Evolutionary conservation across 257 asterid species (phyloP).

Genomic region (Ehretia macrophylla): DNA sequence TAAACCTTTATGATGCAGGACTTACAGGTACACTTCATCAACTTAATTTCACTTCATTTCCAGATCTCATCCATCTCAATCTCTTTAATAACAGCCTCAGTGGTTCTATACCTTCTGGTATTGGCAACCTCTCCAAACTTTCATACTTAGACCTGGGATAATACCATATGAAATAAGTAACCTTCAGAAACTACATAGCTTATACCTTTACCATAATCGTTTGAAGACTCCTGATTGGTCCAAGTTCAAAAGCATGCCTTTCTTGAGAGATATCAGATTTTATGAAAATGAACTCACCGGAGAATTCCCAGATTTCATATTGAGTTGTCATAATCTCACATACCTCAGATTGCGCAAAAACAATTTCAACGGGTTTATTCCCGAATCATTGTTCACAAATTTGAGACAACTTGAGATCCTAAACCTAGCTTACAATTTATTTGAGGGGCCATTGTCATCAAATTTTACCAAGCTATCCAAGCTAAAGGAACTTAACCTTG

Average conservation of each 20-base stretch:
- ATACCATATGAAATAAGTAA: too few relatives aligned
- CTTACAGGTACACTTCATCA: too few relatives aligned
- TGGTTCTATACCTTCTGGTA: too few relatives aligned
- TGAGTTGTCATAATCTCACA: slow-evolving; percentile 47
- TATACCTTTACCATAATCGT: too few relatives aligned
- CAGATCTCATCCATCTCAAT: too few relatives aligned
- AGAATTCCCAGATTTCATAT: slow-evolving; percentile 58
- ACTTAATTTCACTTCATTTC: too few relatives aligned
- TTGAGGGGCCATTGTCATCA: slow-evolving; percentile 46
- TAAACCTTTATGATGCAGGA: too few relatives aligned
- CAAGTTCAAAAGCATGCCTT: slow-evolving; percentile 49
- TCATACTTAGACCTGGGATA: too few relatives aligned
- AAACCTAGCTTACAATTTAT: slow-evolving; percentile 37
- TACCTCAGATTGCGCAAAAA: slow-evolving; percentile 58
- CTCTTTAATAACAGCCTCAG: too few relatives aligned
- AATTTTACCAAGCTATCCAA: slow-evolving; percentile 42
- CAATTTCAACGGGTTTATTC: slow-evolving; percentile 51
- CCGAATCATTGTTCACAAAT: slow-evolving; percentile 45
- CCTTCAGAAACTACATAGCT: too few relatives aligned
- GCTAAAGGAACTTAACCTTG: slow-evolving; percentile 38
- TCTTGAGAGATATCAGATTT: slow-evolving; percentile 39
- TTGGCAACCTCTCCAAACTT: too few relatives aligned
- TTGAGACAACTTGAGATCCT: slow-evolving; percentile 46
- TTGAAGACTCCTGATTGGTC: too few relatives aligned
- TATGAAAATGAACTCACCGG: slow-evolving; percentile 34